phyloP scores from a whole-genome alignment of 129 eudicot species.

The Helianthus annuus region HanXRQr2.0-SUNRISE NC_035443.2:96702125-96702624 shows the following conservation, averaged over 20 bases:
- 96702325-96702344: constrained; percentile 68
- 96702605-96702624: constrained; percentile 63
- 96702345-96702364: constrained; percentile 46
- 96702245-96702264: not conserved
- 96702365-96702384: constrained; percentile 48
- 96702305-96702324: constrained; percentile 58
- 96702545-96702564: constrained; percentile 81
- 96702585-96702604: constrained; percentile 83
- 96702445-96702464: constrained; percentile 40
- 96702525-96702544: constrained; percentile 83
- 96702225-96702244: not conserved
- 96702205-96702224: not conserved
- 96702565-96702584: constrained; percentile 89
- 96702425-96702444: constrained; percentile 52
- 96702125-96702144: constrained; percentile 97
- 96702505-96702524: constrained; percentile 3
- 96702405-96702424: constrained; percentile 49
- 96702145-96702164: constrained; percentile 86
- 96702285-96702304: constrained; percentile 54
- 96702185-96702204: not conserved
- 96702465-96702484: constrained; percentile 5
- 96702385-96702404: constrained; percentile 46
- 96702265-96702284: constrained; percentile 57
- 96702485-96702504: not conserved
- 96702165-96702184: constrained; percentile 71